Percentiles rank a stretch among this genome's conserved stretches.
phyloP scores from a whole-genome alignment of 1,139 yeast genomes.

The Pichia sp. region DNA sequence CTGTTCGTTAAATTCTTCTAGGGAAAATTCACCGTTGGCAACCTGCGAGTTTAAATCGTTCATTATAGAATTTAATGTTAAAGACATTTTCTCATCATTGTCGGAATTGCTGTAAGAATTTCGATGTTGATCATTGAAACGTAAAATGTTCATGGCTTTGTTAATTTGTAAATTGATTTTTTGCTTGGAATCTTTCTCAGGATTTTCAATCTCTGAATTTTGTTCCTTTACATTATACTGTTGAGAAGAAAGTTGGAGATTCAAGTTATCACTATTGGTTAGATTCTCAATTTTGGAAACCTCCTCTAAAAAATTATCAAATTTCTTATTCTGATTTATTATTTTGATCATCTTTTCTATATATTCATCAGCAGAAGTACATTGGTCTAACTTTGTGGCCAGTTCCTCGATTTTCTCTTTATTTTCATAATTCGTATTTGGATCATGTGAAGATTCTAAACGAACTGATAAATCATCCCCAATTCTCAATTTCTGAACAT shows the following conservation, averaged over 20 bases:
- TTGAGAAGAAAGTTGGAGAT: background rate
- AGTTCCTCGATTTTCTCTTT: background rate
- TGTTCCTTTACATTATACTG: background rate
- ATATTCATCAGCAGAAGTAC: conserved; percentile 15
- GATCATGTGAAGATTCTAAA: conserved; percentile 1
- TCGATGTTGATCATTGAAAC: conserved; percentile 10
- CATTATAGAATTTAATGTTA: no score
- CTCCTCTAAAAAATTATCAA: conserved; percentile 17
- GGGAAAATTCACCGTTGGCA: no score
- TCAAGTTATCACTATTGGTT: background rate
- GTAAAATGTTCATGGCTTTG: conserved; percentile 18
- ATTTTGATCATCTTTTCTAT: conserved; percentile 18
- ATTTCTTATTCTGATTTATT: conserved; percentile 17
- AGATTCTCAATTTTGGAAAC: conserved; percentile 8
- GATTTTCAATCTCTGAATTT: background rate
- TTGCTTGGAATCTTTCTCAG: background rate
- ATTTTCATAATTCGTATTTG: background rate
- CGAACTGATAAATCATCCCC: conserved; percentile 4
- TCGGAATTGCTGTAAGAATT: no score
- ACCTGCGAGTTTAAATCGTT: background rate
- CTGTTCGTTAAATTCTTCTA: background rate
- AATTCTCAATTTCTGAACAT: conserved; percentile 6
- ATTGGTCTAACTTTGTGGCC: no score
- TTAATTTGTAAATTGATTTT: conserved; percentile 13
- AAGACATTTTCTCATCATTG: no score